Evolutionary conservation across 768 basidiomycete genomes (phyloP), one percentile per base, ranked within the genome.

Genomic region (Podaxis sp.): DNA sequence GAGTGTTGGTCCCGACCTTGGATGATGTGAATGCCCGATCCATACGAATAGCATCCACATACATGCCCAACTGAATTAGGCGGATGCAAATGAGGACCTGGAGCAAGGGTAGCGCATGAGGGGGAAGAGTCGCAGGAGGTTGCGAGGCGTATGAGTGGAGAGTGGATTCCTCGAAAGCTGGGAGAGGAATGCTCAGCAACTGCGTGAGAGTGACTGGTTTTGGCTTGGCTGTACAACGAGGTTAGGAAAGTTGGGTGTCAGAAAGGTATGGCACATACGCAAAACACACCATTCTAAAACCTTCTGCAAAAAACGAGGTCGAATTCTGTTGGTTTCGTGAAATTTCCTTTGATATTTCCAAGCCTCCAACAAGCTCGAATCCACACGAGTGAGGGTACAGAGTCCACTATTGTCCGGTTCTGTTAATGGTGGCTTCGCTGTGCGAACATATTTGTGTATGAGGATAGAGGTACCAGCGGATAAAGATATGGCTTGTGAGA

Each of bases 261-360:
- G 24, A 49, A 24, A 7, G 2, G 48, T 6, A 10, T 8, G n/a
- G 48, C 5, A 84, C 90, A 69, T 72, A 93, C 91, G 87, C 54
- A 80, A 58, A n/a, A 91, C 76, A 67, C 82, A 83, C 88, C 88
- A 92, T 56, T 83, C 82, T 2, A 92, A 68, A 15, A 91, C 74
- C 66, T 84, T 88, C 57, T 75, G 74, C 15, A 90, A 73, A 8
- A 93, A 72, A 48, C 84, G 77, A 13, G 78, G 72, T 2, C 89
- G 83, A 24, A 80, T 83, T 28, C 80, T 75, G 41, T 81, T 78
- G 10, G 68, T 73, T 66, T 94, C 89, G 36, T 80, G 80, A 93
- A 0, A 86, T n/a, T n/a, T 86, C 15, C 88, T 80, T 65, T 90
- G 87, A 69, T 84, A 93, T 56, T 81, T 78, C 92, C 91, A 94